phyloP scores from a whole-genome alignment of 1,139 yeast species.

The Komagataea norvegica region DNA sequence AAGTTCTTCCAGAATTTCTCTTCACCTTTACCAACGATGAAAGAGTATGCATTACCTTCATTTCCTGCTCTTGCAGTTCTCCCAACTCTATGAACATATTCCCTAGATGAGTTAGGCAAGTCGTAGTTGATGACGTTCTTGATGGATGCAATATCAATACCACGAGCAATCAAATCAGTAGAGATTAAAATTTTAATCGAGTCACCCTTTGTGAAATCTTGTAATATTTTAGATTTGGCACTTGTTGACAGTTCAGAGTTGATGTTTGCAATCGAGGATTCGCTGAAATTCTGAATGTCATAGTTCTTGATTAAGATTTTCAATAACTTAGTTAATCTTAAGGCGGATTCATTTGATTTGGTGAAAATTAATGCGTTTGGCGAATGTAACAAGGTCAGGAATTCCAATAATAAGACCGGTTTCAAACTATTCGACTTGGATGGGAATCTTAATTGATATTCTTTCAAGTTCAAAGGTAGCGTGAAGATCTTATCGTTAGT shows the following conservation, averaged over 20 bases:
- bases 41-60: slow-evolving; percentile 64
- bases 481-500: slow-evolving; percentile 48
- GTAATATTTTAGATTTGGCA: slow-evolving; percentile 44
- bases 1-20: slow-evolving; percentile 54
- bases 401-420: slow-evolving; percentile 64
- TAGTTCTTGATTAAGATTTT: slow-evolving; percentile 38
- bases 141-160: slow-evolving; percentile 74
- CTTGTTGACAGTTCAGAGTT: slow-evolving; percentile 38
- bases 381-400: slow-evolving; percentile 35
- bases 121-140: slow-evolving; percentile 85
- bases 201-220: slow-evolving; percentile 48
- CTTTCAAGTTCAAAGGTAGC: slow-evolving; percentile 53
- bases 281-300: slow-evolving; percentile 15
- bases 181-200: slow-evolving; percentile 58
- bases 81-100: slow-evolving; percentile 93
- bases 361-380: slow-evolving; percentile 60
- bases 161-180: slow-evolving; percentile 93
- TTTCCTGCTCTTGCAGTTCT: slow-evolving; percentile 93
- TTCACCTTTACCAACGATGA: slow-evolving; percentile 75
- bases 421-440: slow-evolving; percentile 53
- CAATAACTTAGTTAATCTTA: slow-evolving; percentile 64
- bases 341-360: slow-evolving; percentile 81
- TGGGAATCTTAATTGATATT: slow-evolving; percentile 46
- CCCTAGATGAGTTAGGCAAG: slow-evolving; percentile 81
- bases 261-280: slow-evolving; percentile 27